Conservation (phyloP, 306 rosid genomes). For the Dalbergia cultrata region DNA sequence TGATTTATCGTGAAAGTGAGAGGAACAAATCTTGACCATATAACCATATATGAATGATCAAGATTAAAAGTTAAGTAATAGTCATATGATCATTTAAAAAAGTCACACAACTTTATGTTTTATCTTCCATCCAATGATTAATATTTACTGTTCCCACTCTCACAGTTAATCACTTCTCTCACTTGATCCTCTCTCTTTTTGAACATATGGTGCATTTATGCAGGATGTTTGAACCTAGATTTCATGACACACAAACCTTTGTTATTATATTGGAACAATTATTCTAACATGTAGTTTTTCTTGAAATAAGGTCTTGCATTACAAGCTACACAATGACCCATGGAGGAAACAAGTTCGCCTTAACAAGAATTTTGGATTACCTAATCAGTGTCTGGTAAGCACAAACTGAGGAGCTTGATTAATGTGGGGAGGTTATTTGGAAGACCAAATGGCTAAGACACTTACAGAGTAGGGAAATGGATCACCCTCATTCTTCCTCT, state of each 20-base stretch:
- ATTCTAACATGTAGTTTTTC: slow-evolving; percentile 37
- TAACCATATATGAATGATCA: too few relatives aligned
- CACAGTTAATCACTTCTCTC: too few relatives aligned
- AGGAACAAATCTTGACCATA: too few relatives aligned
- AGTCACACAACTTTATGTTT: too few relatives aligned
- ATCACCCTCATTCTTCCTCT: slow-evolving; percentile 7
- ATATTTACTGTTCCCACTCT: too few relatives aligned
- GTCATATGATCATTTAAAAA: too few relatives aligned
- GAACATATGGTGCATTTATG: not conserved
- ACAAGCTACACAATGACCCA: slow-evolving; percentile 86
- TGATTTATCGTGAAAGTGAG: too few relatives aligned
- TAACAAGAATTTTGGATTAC: slow-evolving; percentile 72
- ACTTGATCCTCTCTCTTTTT: too few relatives aligned
- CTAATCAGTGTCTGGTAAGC: slow-evolving; percentile 64
- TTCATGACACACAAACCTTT: not conserved
- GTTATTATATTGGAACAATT: not conserved
- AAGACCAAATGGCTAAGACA: slow-evolving; percentile 8
- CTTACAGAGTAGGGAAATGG: slow-evolving; percentile 13
- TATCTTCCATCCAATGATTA: too few relatives aligned
- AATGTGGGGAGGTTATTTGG: slow-evolving; percentile 20
- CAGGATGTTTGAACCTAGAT: not conserved
- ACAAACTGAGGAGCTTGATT: slow-evolving; percentile 52
- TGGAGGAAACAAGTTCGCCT: slow-evolving; percentile 70
- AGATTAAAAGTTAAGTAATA: too few relatives aligned
- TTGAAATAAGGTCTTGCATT: slow-evolving; percentile 74